Base-by-base conservation (phyloP, 306 rosid species). In the Cicer bijugum region DNA sequence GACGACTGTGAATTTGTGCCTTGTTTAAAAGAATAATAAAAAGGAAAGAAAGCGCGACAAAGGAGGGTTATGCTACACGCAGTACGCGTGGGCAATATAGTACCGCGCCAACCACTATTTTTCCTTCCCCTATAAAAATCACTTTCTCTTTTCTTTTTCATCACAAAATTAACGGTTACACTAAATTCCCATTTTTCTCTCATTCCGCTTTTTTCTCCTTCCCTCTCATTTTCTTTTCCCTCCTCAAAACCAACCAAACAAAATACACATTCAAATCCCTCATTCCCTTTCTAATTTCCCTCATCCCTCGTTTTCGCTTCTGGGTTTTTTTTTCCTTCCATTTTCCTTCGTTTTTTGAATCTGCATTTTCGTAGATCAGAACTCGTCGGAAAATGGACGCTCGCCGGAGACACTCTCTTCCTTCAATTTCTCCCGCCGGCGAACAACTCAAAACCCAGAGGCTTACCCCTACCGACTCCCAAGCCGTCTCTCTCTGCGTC, bases 401-500 rank as follows among this genome's bases (percentile, higher is more conserved):
- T 79, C 86, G 85, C 82, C 86, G 89, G 74, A 83, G 85, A 84
- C 78, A 16, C 19, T 12, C 85, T 6, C 0, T 38, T 17, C 50
- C 45, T 6, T 6, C 71, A 15, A 5, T 19, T 16, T 3, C 64
- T 3, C 4, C 72, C 40, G 7, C 76, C 79, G 82, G 79, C 75
- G 82, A 79, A 17, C 51, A n/a, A 0, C 12, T 40, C 12, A 70
- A 65, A 67, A 52, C 76, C 53, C 78, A 70, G 76, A 81, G 74
- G 47, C 78, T 7, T 0, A 15, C 2, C 2, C 0, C 67, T 8
- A 0, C 75, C 67, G 64, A 19, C 0, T 46, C 70, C 4, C 77
- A 88, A 11, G 75, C 84, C 6, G 74, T 84, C 7, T 85, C 89
- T 57, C 83, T 93, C 4, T 85, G 86, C 77, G 37, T 91, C 9